These are phyloP conservation scores for Fagus sylvatica DNA, from an alignment of 306 rosid genomes.

Conservation along the genomic window DNA sequence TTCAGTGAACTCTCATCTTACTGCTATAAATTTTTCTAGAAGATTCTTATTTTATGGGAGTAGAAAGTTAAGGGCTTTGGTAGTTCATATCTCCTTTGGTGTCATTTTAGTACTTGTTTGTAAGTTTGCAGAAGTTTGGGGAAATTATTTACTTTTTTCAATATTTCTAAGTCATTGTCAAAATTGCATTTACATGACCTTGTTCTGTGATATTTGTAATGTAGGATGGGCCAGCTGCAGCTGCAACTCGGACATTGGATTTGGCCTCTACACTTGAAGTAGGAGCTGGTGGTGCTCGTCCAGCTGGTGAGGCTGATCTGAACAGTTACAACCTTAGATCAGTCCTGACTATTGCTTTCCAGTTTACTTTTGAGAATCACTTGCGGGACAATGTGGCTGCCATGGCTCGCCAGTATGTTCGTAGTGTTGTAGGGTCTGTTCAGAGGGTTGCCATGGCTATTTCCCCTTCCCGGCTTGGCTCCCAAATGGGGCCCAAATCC, in stretches of 20 bases:
- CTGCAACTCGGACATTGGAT: slow-evolving; percentile 70
- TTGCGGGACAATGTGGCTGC: slow-evolving; percentile 86
- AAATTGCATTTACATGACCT: too few species aligned
- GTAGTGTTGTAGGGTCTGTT: slow-evolving; percentile 88
- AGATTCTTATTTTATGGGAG: neutral
- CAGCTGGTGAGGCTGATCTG: slow-evolving; percentile 54
- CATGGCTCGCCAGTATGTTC: slow-evolving; percentile 98
- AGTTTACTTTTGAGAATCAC: slow-evolving; percentile 87
- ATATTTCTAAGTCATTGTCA: too few species aligned
- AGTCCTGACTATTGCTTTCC: slow-evolving; percentile 92
- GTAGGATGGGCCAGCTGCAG: slow-evolving; percentile 61
- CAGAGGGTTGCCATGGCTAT: slow-evolving; percentile 99
- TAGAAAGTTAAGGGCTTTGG: too few species aligned
- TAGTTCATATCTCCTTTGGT: too few species aligned
- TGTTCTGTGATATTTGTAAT: slow-evolving; percentile 7
- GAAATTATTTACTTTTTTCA: too few species aligned
- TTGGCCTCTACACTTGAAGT: slow-evolving; percentile 93
- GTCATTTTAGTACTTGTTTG: too few species aligned
- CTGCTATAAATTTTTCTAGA: neutral
- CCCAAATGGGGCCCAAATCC: slow-evolving; percentile 67
- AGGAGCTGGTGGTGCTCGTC: slow-evolving; percentile 61
- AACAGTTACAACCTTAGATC: slow-evolving; percentile 75
- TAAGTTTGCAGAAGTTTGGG: too few species aligned
- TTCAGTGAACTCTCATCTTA: slow-evolving; percentile 31
- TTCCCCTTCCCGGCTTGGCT: slow-evolving; percentile 70